Percentiles rank a stretch among this genome's conserved stretches.
Evolutionary conservation across 2,329 filamentous ascomycete species (phyloP).

Genomic region (Hypoxylon sp.): DNA sequence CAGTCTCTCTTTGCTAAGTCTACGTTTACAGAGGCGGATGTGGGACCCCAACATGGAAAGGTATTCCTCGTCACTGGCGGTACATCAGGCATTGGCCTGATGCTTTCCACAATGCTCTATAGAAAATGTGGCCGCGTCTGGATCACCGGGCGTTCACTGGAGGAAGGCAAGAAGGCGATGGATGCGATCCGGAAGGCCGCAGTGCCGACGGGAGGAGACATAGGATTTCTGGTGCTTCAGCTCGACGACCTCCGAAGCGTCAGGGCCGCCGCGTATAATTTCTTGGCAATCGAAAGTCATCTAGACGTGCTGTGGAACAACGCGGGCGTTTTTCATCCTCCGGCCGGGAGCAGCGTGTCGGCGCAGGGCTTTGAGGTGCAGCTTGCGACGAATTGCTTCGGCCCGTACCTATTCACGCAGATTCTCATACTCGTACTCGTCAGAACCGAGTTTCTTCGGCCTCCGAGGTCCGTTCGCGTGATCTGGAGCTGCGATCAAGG

Average conservation of each 20-base stretch:
- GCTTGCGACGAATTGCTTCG: slow-evolving; percentile 53
- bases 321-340: slow-evolving; percentile 41
- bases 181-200: slow-evolving; percentile 8
- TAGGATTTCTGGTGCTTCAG: slow-evolving; percentile 37
- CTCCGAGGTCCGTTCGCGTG: slow-evolving; percentile 28
- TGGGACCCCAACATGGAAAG: slow-evolving; percentile 32
- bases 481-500: slow-evolving; percentile 40
- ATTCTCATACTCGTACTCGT: slow-evolving; percentile 51
- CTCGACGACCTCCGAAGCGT: slow-evolving; percentile 38
- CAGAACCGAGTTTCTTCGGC: slow-evolving; percentile 29
- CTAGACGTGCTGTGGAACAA: slow-evolving; percentile 44
- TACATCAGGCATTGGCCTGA: slow-evolving; percentile 38
- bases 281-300: slow-evolving; percentile 30
- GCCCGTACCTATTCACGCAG: slow-evolving; percentile 52
- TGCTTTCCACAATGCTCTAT: slow-evolving; percentile 37
- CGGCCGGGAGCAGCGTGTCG: slow-evolving; percentile 42
- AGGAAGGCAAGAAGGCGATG: slow-evolving; percentile 27
- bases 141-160: slow-evolving; percentile 34
- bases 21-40: slow-evolving; percentile 27
- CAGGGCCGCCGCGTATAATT: slow-evolving; percentile 23
- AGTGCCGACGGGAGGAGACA: background rate
- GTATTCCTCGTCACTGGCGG: slow-evolving; percentile 43
- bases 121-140: slow-evolving; percentile 24
- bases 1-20: slow-evolving; percentile 38
- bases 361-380: slow-evolving; percentile 53